Evolutionary conservation across 495 filamentous ascomycete genomes (phyloP).

Genomic region (Cryomyces minteri): DNA sequence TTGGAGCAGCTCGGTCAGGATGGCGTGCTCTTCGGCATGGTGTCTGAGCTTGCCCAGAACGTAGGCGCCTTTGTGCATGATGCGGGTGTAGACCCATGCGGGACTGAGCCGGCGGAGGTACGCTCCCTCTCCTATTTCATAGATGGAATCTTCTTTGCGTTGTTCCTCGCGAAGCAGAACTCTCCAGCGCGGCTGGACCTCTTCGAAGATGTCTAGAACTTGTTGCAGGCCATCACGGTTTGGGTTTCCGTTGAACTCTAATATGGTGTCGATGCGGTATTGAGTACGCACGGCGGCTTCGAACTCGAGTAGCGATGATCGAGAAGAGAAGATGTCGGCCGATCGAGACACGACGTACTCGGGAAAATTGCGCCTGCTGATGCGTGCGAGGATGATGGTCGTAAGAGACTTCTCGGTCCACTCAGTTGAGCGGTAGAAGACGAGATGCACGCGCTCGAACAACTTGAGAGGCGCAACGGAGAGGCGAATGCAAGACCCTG

Average conservation of each 20-base stretch:
- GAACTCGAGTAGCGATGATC: constrained; percentile 63
- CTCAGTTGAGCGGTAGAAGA: constrained; percentile 90
- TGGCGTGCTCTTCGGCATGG: constrained; percentile 55
- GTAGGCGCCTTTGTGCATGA: constrained; percentile 71
- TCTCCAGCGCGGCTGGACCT: constrained; percentile 66
- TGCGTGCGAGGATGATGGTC: constrained; percentile 84
- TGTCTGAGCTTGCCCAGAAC: constrained; percentile 73
- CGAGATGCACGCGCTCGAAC: constrained; percentile 85
- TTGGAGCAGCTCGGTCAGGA: constrained; percentile 56
- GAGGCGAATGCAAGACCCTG: constrained; percentile 71
- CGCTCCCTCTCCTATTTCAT: constrained; percentile 70
- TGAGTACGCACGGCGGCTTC: constrained; percentile 75
- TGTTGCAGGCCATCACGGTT: constrained; percentile 39
- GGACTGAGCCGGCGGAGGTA: constrained; percentile 86
- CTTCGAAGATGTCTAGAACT: constrained; percentile 57
- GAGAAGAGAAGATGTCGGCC: constrained; percentile 68
- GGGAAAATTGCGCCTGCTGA: constrained; percentile 72
- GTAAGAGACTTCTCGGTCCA: constrained; percentile 96
- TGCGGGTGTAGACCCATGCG: constrained; percentile 84
- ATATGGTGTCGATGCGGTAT: constrained; percentile 60
- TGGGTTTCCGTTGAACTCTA: constrained; percentile 70
- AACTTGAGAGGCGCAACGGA: constrained; percentile 55
- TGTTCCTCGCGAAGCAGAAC: constrained; percentile 57
- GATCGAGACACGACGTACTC: constrained; percentile 81
- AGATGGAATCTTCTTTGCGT: constrained; percentile 58